Percentiles rank a stretch among this genome's conserved stretches.
These are phyloP conservation scores for Vanderwaltozyma yarrowii DNA, from an alignment of 805 yeast species.

Conservation along the genomic window DNA sequence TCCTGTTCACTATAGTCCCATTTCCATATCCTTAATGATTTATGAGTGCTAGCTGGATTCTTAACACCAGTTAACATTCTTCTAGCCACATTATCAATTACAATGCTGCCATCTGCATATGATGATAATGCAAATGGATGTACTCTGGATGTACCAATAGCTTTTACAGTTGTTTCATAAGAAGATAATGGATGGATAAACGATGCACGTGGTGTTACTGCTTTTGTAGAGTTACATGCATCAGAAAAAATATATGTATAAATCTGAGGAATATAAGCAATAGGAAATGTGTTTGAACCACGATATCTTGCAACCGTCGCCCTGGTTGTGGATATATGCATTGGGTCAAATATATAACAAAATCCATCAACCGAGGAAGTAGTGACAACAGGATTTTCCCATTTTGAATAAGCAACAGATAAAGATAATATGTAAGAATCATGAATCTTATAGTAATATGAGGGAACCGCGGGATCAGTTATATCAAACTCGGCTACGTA, in stretches of 20 bases:
- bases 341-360: constrained; percentile 28
- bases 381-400: constrained; percentile 26
- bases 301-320: constrained; percentile 25
- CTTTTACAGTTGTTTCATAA: constrained; percentile 33
- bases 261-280: constrained; percentile 26
- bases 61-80: constrained; percentile 29
- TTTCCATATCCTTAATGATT: constrained; percentile 28
- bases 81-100: constrained; percentile 33
- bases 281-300: constrained; percentile 22
- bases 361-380: constrained; percentile 37
- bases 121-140: constrained; percentile 43
- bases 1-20: constrained; percentile 33
- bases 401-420: constrained; percentile 28
- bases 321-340: constrained; percentile 25
- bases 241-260: constrained; percentile 34
- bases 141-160: constrained; percentile 31
- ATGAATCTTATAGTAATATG: constrained; percentile 31
- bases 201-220: constrained; percentile 30
- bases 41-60: constrained; percentile 21
- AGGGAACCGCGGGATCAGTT: constrained; percentile 24
- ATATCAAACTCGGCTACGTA: constrained; percentile 46
- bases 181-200: constrained; percentile 30
- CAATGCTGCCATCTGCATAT: constrained; percentile 40
- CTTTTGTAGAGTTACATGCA: constrained; percentile 31
- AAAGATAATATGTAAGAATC: constrained; percentile 31